These are phyloP conservation scores for Sporothrix globosa DNA, from an alignment of 2,329 filamentous ascomycete genomes.

Conservation along the genomic window DNA sequence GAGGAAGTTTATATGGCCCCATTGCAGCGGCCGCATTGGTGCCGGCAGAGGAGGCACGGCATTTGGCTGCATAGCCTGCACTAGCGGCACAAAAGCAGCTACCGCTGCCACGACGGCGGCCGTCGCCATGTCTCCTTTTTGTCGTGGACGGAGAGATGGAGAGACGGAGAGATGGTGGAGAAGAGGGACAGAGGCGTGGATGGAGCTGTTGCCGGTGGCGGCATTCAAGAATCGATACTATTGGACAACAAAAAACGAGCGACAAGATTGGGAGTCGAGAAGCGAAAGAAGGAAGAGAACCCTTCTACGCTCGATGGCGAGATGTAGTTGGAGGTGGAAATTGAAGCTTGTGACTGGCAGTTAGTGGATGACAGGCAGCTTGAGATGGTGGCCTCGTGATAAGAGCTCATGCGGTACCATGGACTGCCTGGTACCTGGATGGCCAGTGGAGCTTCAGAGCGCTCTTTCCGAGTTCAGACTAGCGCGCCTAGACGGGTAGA, in stretches of 20 bases:
- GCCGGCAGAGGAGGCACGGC: conserved; percentile 77
- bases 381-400: conserved; percentile 28
- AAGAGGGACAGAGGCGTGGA: not conserved
- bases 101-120: conserved; percentile 27
- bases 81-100: conserved; percentile 40
- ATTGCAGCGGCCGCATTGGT: conserved; percentile 80
- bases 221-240: not conserved
- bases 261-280: not conserved
- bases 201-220: not conserved
- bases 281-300: not conserved
- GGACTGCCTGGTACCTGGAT: conserved; percentile 23
- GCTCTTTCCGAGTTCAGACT: conserved; percentile 16
- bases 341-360: not conserved
- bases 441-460: not conserved
- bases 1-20: conserved; percentile 96
- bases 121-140: conserved; percentile 8
- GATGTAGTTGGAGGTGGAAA: not conserved
- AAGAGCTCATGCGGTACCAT: conserved; percentile 23
- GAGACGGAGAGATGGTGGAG: not conserved
- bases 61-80: conserved; percentile 69
- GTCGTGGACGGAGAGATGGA: not conserved
- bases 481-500: not conserved
- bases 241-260: not conserved
- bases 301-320: conserved; percentile 2
- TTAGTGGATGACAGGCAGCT: conserved; percentile 18